phyloP scores from a whole-genome alignment of 1,139 yeast species.

The Yamadazyma conglobata region DNA sequence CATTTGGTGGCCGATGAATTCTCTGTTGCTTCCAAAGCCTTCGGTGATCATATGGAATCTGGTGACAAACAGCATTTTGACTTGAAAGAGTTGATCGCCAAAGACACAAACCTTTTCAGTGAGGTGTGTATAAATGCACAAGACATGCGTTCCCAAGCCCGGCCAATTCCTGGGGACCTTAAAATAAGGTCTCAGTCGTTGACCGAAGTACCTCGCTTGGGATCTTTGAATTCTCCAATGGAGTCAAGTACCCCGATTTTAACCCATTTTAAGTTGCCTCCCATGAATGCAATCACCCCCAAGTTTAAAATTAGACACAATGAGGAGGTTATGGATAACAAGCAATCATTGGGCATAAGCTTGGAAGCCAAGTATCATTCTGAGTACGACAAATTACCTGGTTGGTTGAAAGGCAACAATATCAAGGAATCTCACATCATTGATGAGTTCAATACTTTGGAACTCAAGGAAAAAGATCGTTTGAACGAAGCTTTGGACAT shows the following conservation, averaged over 20 bases:
- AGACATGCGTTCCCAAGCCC: neutral
- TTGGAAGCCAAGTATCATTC: conserved; percentile 10
- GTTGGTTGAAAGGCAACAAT: conserved; percentile 14
- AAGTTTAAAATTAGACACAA: conserved; percentile 41
- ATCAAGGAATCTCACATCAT: conserved; percentile 13
- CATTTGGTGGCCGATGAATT: conserved; percentile 14
- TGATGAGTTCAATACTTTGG: conserved; percentile 24
- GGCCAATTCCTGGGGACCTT: neutral
- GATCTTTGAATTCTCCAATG: conserved; percentile 8
- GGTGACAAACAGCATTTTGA: conserved; percentile 15
- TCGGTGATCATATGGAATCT: conserved; percentile 5
- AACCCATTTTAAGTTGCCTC: conserved; percentile 16
- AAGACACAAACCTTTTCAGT: conserved; percentile 12
- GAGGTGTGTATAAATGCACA: conserved; percentile 8
- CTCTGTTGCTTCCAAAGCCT: conserved; percentile 1
- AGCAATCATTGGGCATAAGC: conserved; percentile 12
- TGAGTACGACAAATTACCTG: conserved; percentile 11
- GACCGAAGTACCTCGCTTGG: conserved; percentile 9
- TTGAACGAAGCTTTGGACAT: conserved; percentile 27
- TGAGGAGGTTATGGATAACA: conserved; percentile 28
- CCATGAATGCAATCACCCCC: conserved; percentile 6
- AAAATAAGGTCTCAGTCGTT: conserved; percentile 15
- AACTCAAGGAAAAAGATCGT: conserved; percentile 29
- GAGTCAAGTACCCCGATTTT: conserved; percentile 16
- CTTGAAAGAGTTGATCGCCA: conserved; percentile 12